These are phyloP conservation scores for Phytopythium delawarense DNA, from an alignment of 352 stramenopile species.

Conservation along the genomic window DNA sequence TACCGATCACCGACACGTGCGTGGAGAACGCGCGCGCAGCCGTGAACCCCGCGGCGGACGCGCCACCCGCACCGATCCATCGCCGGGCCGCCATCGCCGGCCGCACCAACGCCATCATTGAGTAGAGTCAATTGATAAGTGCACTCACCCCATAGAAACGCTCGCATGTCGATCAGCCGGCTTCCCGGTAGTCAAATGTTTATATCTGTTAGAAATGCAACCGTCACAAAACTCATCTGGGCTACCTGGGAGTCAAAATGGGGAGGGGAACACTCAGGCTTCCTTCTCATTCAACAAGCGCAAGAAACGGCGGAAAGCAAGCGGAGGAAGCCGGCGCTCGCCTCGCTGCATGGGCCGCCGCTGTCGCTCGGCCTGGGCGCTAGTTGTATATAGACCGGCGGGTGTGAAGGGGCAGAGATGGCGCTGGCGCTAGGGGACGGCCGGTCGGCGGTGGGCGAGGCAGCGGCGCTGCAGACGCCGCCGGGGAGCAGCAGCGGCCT, in stretches of 20 bases:
- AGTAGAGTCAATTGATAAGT: no score
- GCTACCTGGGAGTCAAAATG: background rate
- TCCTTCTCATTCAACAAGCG: background rate
- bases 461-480: slow-evolving; percentile 3
- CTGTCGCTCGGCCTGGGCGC: background rate
- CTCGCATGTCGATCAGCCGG: background rate
- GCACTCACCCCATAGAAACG: slow-evolving; percentile 5
- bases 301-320: background rate
- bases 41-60: background rate
- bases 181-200: slow-evolving; percentile 3
- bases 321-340: background rate
- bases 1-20: slow-evolving; percentile 57
- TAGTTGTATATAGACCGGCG: background rate
- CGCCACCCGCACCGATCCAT: background rate
- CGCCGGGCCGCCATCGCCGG: slow-evolving; percentile 10
- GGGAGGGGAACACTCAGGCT: background rate
- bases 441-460: background rate
- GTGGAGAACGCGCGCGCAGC: slow-evolving; percentile 27
- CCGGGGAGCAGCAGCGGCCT: slow-evolving; percentile 13
- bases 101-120: slow-evolving; percentile 5
- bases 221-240: no score
- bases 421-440: background rate
- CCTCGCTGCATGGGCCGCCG: background rate
- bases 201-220: background rate
- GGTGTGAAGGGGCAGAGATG: background rate